Evolutionary conservation across 495 filamentous ascomycete species (phyloP).

Genomic region (Astrothelium subdiscretum): DNA sequence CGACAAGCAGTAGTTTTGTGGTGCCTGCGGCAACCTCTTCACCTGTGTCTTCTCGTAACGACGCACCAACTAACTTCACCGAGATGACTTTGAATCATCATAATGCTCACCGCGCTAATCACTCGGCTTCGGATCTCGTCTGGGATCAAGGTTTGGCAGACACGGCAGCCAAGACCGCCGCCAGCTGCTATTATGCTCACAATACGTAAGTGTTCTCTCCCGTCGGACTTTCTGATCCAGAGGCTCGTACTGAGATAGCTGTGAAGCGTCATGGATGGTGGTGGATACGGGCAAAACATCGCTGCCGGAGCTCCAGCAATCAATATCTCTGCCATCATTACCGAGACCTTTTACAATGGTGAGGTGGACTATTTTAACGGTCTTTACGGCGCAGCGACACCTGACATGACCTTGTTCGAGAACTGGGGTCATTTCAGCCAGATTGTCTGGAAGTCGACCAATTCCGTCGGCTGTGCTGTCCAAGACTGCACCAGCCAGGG

Average conservation of each 20-base stretch:
- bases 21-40: conserved; percentile 1
- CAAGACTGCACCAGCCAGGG: conserved; percentile 36
- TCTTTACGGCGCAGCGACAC: conserved; percentile 34
- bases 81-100: conserved; percentile 53
- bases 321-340: conserved; percentile 53
- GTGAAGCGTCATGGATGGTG: conserved; percentile 32
- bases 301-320: conserved; percentile 35
- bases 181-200: conserved; percentile 59
- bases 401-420: conserved; percentile 50
- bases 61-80: conserved; percentile 27
- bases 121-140: conserved; percentile 51
- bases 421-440: conserved; percentile 82
- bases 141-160: conserved; percentile 52
- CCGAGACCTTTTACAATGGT: conserved; percentile 73
- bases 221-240: conserved; percentile 4
- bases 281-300: conserved; percentile 80
- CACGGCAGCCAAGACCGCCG: conserved; percentile 42
- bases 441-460: conserved; percentile 70
- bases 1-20: conserved; percentile 1
- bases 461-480: conserved; percentile 61
- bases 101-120: conserved; percentile 77
- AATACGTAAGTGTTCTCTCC: conserved; percentile 50
- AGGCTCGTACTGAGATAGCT: conserved; percentile 7
- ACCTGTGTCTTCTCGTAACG: conserved; percentile 8
- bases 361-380: conserved; percentile 45